Percentiles rank a stretch among this genome's conserved stretches.
These are phyloP conservation scores for Pisolithus microcarpus DNA, from an alignment of 768 basidiomycete species.

Conservation along the genomic window DNA sequence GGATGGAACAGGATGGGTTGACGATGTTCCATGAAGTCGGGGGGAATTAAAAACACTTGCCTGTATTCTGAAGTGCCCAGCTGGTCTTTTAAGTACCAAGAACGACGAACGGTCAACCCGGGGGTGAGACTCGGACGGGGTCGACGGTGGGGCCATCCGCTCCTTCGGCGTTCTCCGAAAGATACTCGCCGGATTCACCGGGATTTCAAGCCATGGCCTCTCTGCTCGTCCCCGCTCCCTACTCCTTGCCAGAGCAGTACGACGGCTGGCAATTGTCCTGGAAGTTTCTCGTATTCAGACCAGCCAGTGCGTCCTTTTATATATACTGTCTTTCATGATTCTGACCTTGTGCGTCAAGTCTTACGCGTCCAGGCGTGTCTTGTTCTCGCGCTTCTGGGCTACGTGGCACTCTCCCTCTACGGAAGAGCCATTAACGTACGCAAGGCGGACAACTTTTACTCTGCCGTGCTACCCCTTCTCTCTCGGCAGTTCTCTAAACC, in stretches of 20 bases:
- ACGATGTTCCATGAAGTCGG: constrained; percentile 20
- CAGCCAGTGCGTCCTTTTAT: constrained; percentile 47
- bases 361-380: constrained; percentile 63
- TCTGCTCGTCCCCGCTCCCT: constrained; percentile 50
- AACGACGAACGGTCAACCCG: too few species aligned
- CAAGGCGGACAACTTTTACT: constrained; percentile 61
- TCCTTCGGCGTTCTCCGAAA: background rate
- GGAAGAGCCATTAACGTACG: constrained; percentile 55
- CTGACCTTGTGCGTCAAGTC: constrained; percentile 28
- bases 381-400: constrained; percentile 45
- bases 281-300: constrained; percentile 74
- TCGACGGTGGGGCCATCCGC: background rate
- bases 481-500: constrained; percentile 72
- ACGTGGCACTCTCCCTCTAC: constrained; percentile 48
- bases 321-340: too few species aligned
- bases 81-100: background rate
- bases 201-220: constrained; percentile 1
- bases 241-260: constrained; percentile 51
- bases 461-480: constrained; percentile 51
- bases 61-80: background rate
- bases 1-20: constrained; percentile 8
- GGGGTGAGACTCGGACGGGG: too few species aligned
- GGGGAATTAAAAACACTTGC: background rate
- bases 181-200: background rate
- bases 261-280: constrained; percentile 69